A percentile compares a stretch with the other conserved stretches of the same genome.
Conservation (phyloP, 208 protist species). For the Wallacemonas collosoma region DNA sequence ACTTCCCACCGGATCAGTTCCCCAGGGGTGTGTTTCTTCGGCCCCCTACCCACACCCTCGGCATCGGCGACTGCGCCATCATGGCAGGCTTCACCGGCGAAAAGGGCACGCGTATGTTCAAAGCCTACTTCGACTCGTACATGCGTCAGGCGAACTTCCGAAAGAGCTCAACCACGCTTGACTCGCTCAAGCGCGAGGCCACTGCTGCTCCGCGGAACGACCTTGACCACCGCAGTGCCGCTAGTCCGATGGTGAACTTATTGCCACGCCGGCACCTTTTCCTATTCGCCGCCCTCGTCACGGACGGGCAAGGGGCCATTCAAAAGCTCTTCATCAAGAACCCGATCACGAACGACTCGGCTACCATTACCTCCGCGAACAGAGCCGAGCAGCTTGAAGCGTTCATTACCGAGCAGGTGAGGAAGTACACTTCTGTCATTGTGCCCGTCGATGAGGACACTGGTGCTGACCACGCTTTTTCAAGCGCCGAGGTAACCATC, state of each 20-base stretch:
- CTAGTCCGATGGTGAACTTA: constrained; percentile 77
- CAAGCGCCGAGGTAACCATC: constrained; percentile 83
- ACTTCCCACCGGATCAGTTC: constrained; percentile 43
- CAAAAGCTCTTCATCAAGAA: constrained; percentile 89
- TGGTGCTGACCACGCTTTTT: constrained; percentile 49
- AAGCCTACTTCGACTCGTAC: constrained; percentile 86
- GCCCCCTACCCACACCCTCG: constrained; percentile 78
- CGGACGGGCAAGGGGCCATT: constrained; percentile 37
- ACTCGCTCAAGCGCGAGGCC: constrained; percentile 71
- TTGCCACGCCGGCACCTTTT: constrained; percentile 87
- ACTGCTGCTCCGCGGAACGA: constrained; percentile 63
- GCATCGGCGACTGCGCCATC: constrained; percentile 87
- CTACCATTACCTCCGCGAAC: constrained; percentile 57
- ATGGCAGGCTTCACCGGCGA: constrained; percentile 65
- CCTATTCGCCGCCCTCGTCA: constrained; percentile 68
- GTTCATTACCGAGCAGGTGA: constrained; percentile 75
- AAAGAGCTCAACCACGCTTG: constrained; percentile 81
- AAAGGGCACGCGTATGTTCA: constrained; percentile 87
- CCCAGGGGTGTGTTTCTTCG: constrained; percentile 88
- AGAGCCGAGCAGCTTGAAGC: constrained; percentile 54
- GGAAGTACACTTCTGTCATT: constrained; percentile 76
- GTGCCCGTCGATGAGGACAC: constrained; percentile 69
- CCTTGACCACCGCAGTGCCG: constrained; percentile 54
- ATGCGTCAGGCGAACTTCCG: constrained; percentile 82
- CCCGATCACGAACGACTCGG: constrained; percentile 82